These are phyloP conservation scores for Dryas alaskensis DNA, from an alignment of 306 rosid genomes.

Conservation along the genomic window DNA sequence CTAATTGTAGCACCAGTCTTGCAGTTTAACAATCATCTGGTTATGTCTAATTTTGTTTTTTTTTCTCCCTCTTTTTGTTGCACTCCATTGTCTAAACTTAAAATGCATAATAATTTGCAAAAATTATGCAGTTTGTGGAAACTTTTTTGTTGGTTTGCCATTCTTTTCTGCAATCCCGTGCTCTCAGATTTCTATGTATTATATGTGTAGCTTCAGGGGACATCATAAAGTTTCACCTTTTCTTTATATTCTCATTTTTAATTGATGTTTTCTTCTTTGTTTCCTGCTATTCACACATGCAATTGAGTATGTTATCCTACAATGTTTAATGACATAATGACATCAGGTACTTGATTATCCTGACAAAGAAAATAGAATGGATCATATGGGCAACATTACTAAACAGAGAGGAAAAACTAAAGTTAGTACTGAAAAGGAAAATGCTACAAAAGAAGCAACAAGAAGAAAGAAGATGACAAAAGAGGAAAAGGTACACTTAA, in stretches of 20 bases:
- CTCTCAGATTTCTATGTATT: background rate
- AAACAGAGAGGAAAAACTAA: constrained; percentile 29
- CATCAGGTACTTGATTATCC: constrained; percentile 39
- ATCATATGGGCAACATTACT: constrained; percentile 37
- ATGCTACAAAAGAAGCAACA: constrained; percentile 23
- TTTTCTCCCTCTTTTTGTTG: background rate
- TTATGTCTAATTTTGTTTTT: background rate
- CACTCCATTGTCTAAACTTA: background rate
- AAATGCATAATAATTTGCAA: background rate
- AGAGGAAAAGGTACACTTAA: constrained; percentile 66
- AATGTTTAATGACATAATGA: constrained; percentile 2
- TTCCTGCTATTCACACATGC: background rate
- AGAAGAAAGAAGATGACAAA: constrained; percentile 59
- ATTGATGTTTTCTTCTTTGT: background rate
- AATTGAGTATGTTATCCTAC: background rate
- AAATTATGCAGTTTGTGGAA: background rate
- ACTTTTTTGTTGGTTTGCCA: background rate
- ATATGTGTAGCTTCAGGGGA: background rate
- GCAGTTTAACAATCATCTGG: background rate
- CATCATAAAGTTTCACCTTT: background rate
- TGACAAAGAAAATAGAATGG: constrained; percentile 39
- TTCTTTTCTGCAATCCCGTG: background rate
- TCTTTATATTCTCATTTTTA: background rate
- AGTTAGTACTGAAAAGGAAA: constrained; percentile 33
- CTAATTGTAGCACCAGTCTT: background rate